Evolutionary conservation across 2,329 filamentous ascomycete species (phyloP), one percentile per base, ranked within the genome.

Genomic region (Xylaria digitata): DNA sequence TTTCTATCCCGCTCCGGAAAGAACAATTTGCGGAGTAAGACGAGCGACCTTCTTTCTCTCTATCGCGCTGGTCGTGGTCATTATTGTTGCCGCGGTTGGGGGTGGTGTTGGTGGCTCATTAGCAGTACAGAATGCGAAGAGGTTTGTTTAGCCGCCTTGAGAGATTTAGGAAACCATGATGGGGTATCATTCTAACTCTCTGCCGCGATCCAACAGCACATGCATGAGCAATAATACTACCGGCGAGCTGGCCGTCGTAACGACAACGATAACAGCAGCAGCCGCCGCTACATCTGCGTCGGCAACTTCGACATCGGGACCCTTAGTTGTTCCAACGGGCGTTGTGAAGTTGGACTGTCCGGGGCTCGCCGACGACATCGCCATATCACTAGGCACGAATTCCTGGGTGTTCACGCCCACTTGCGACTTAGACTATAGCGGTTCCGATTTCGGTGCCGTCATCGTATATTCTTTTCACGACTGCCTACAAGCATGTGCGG

Each of bases 81-180:
- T 73, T 15, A 61, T 74, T 23, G 71, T 30, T 7, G 73, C 71
- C 1, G 72, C 69, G 0, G 56, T 75, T 11, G 72, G 71, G 4
- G 72, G 67, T 19, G 73, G 71, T 3, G 67, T 75, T 2, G 73
- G 72, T 1, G 72, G 71, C n/a, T 71, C 68, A 5, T 17, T 72
- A 26, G 72, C 71, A 5, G 71, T 72, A 2, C 66, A 73, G 54
- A 72, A 71, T 50, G 71, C 65, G 5, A 66, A 56, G 37, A 66
- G 32, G 67, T 73, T 30, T 46, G 67, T 61, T 50, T 46, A 32
- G 21, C 23, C 26, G 3, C 26, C 15, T 9, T 40, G 21, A 13
- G 45, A 11, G 21, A 26, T 19, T 23, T n/a, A 8, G 23, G 26
- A 19, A 21, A n/a, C 13, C 26, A 6, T 32, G 5, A 26, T 34